phyloP scores from a whole-genome alignment of 257 asterid species.

The Fraxinus americana region DNA sequence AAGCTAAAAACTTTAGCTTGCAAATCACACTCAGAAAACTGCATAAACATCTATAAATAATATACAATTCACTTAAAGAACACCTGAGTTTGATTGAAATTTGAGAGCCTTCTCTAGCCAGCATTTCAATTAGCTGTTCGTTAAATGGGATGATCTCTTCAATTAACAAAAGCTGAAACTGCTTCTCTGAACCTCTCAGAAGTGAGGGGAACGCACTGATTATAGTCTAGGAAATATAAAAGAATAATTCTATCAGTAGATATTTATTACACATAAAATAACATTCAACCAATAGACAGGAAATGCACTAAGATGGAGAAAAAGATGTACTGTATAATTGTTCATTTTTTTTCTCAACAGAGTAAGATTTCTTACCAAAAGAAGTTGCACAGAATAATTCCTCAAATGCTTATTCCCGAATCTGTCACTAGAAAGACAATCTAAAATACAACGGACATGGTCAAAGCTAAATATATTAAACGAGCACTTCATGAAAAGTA shows the following conservation, averaged over 20 bases:
- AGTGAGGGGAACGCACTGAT: conserved; percentile 71
- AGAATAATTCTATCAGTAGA: conserved; percentile 11
- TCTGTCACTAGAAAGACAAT: conserved; percentile 48
- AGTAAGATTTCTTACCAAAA: conserved; percentile 60
- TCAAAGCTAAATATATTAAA: conserved; percentile 64
- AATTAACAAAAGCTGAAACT: conserved; percentile 53
- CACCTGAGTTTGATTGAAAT: conserved; percentile 66
- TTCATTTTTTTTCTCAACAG: background rate
- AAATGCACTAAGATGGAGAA: conserved; percentile 1
- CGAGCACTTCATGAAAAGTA: conserved; percentile 60
- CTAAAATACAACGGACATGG: conserved; percentile 58
- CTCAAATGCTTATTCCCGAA: conserved; percentile 45
- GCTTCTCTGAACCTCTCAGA: conserved; percentile 67
- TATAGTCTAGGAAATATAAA: conserved; percentile 56
- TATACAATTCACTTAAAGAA: conserved; percentile 22
- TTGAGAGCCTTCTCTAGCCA: conserved; percentile 63
- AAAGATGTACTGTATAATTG: conserved; percentile 11
- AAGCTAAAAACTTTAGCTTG: conserved; percentile 10
- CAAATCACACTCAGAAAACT: conserved; percentile 16
- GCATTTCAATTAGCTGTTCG: conserved; percentile 64
- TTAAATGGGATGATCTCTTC: conserved; percentile 57
- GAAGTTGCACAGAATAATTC: conserved; percentile 59
- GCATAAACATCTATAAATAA: conserved; percentile 1
- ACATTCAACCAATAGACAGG: conserved; percentile 1
- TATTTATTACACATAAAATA: background rate